Evolutionary conservation across 202 grass and related monocot species (phyloP), one percentile per base, ranked within the genome.

Genomic region (Schoenoplectus triqueter): DNA sequence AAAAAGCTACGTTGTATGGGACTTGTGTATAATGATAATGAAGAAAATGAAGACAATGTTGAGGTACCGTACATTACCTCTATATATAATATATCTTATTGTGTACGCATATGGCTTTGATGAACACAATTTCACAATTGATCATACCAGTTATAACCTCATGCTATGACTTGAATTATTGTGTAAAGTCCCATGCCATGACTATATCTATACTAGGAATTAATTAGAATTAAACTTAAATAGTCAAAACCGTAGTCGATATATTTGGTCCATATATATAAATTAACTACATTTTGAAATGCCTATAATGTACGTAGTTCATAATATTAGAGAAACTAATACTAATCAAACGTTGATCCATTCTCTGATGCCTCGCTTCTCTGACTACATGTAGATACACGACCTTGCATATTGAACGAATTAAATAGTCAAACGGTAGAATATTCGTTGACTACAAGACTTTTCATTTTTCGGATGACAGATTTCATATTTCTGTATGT

Each of bases 151-250:
- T 66, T 40, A 20, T 40, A 39, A 66, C 10, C 64, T 66, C 64
- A 21, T 66, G 64, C 40, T 66, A 66, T 39, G 64, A 66, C 64
- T 66, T 66, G 64, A 39, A 66, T 66, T 40, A 66, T 20, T 40
- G 20, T 66, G 22, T 66, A 39, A 66, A 66, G 10, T 7, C 39
- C 64, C 39, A 14, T 66, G 64, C 39, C 3, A 66, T 22, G 8
- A 66, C 64, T 66, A 39, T 7, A 61, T 6, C 18, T 63, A 31
- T 19, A 63, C 6, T 64, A 64, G 61, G 61, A 64, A 64, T 6
- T 64, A 19, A 19, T 2, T 59, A 54, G 51, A 54, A 54, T 61
- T 61, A n/a, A n/a, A 62, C 14, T 63, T 63, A 63, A 19, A 63
- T 20, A 20, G 19, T 20, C 19, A 59, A 49, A 31, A 31, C 31